These are phyloP conservation scores for Crucihimalaya himalaica DNA, from an alignment of 345 rosid species.

Conservation along the genomic window DNA sequence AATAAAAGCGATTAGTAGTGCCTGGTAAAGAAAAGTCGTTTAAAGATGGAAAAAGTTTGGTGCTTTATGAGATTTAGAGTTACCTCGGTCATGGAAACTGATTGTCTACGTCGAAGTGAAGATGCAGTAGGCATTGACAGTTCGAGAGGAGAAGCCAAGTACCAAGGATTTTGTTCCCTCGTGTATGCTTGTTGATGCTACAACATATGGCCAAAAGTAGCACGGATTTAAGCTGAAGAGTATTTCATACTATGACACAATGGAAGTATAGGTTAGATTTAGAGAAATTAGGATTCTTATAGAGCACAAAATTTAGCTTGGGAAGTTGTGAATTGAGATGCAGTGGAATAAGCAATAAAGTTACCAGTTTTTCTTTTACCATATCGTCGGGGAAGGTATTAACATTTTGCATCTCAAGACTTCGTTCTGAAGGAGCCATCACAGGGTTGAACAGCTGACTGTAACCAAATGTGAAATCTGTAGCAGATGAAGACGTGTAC, in stretches of 20 bases:
- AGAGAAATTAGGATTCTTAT: conserved; percentile 3
- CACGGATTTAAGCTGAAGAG: neutral
- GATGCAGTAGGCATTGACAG: conserved; percentile 61
- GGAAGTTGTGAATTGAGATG: neutral
- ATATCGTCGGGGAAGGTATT: conserved; percentile 53
- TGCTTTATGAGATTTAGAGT: neutral
- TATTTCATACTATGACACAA: conserved; percentile 1
- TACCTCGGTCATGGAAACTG: conserved; percentile 71
- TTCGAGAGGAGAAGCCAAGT: conserved; percentile 61
- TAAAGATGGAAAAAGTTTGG: neutral
- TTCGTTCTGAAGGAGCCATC: conserved; percentile 53
- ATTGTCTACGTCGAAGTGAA: conserved; percentile 59
- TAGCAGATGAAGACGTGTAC: conserved; percentile 56
- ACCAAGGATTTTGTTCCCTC: conserved; percentile 62
- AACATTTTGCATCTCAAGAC: conserved; percentile 63
- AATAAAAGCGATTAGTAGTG: conserved; percentile 52
- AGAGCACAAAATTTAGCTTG: neutral
- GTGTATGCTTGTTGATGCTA: conserved; percentile 54
- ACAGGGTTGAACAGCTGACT: conserved; percentile 53
- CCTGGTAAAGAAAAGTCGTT: conserved; percentile 9
- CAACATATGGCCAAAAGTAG: neutral
- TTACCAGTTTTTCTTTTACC: conserved; percentile 46
- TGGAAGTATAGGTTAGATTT: neutral
- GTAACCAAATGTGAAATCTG: conserved; percentile 60
- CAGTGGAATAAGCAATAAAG: neutral